Base-by-base conservation (phyloP, 1,284 basidiomycete species). In the Austroboletus novae-zelandiae region DNA sequence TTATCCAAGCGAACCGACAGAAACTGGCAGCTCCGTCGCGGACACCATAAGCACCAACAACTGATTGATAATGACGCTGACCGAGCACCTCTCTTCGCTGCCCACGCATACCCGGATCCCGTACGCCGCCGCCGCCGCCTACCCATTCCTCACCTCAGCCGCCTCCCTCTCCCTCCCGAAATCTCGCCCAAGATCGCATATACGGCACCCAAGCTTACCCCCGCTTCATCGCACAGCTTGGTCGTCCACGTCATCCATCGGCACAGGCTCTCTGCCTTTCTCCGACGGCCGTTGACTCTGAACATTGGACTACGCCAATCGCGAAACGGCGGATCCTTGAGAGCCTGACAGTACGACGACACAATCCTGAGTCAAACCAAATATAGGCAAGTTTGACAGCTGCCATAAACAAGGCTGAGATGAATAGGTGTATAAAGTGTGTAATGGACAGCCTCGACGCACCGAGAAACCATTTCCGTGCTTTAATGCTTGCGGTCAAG, bases 71-170 rank as follows among this genome's bases (percentile, higher is more conserved):
- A 11, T 14, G 9, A 7, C 30, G 27, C 35, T 61, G 34, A 64
- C 59, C 0, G 40, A 48, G 36, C 52, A 60, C 25, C 71, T 80
- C n/a, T 46, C 62, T 27, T 66, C 69, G 7, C 59, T 74, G 10
- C 50, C 62, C 9, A 74, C 72, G 1, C 56, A 61, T 7, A 64
- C 66, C 0, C n/a, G n/a, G n/a, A n/a, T n/a, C n/a, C 61, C 73
- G 0, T 82, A 80, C 59, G 40, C 59, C 2, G 70, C 71, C 0
- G 83, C 84, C 2, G 78, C 75, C 0, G 57, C 69, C 11, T n/a
- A n/a, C n/a, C n/a, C n/a, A n/a, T n/a, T n/a, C n/a, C n/a, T n/a
- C n/a, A n/a, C n/a, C n/a, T n/a, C n/a, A n/a, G n/a, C n/a, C n/a
- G n/a, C n/a, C n/a, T n/a, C n/a, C n/a, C n/a, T n/a, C n/a, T n/a